These are phyloP conservation scores for Stygiomarasmius scandens DNA, from an alignment of 1,284 basidiomycete species.

Conservation along the genomic window DNA sequence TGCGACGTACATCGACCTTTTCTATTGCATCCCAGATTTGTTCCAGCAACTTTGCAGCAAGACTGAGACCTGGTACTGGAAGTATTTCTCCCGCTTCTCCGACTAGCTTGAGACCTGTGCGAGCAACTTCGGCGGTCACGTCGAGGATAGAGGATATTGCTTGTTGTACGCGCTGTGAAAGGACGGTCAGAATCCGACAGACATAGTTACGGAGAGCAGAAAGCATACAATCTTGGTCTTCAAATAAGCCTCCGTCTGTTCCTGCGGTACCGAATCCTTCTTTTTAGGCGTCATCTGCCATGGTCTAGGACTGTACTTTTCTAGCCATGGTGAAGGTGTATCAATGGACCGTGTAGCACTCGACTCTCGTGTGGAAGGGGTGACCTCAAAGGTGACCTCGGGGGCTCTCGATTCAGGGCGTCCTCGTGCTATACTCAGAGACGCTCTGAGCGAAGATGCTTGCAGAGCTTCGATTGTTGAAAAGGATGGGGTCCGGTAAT, in stretches of 20 bases:
- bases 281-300: constrained; percentile 9
- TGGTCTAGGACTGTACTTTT: constrained; percentile 10
- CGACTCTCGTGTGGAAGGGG: neutral
- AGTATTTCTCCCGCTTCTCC: constrained; percentile 11
- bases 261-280: constrained; percentile 8
- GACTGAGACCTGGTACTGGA: constrained; percentile 11
- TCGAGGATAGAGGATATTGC: neutral
- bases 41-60: constrained; percentile 9
- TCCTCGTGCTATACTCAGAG: neutral
- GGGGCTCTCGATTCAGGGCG: neutral
- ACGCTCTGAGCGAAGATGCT: no score
- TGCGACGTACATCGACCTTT: constrained; percentile 10
- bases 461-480: neutral
- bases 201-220: neutral
- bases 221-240: constrained; percentile 7
- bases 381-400: neutral
- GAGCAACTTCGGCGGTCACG: neutral
- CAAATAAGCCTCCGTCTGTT: constrained; percentile 13
- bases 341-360: constrained; percentile 5
- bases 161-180: constrained; percentile 7
- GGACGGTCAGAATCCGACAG: neutral
- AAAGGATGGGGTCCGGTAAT: neutral
- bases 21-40: constrained; percentile 16
- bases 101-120: constrained; percentile 5
- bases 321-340: constrained; percentile 1